Evolutionary conservation across 768 basidiomycete species (phyloP), one percentile per base, ranked within the genome.

Genomic region (Phlebiopsis gigantea): DNA sequence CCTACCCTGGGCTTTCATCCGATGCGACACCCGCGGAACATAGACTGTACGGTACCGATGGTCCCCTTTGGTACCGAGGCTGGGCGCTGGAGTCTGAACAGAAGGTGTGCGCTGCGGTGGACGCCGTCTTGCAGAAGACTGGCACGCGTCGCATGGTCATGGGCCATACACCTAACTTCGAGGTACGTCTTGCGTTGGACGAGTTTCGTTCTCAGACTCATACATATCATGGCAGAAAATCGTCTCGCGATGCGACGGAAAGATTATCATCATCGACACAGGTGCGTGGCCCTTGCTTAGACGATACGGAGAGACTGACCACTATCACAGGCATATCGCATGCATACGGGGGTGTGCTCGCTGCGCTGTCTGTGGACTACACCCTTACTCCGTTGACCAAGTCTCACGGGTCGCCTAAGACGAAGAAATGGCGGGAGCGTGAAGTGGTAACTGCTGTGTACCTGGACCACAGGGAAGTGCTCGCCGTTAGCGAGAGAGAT

Each of bases 101-200:
- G 55, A 75, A 75, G 50, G 82, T 81, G 4, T 99, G 97, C 68
- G 68, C 63, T 1, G 77, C 82, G 31, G 93, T 93, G 0, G 85
- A 90, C 57, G 71, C 75, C 24, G 87, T 95, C 17, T 72, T 91
- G 51, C 67, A 78, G 29, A 82, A 79, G 69, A 87, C 91, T 1
- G 93, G 93, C 0, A 94, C 90, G 25, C 73, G 91, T 57, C 76
- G 93, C 62, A 85, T 95, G 84, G 81, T 99, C 45, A 94, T 97
- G 93, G 96, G 96, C 0, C 97, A 98, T 69, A 98, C 97, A 0
- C 96, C 97, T 1, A 79, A 95, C 68, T 93, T 97, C 63, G 77
- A 77, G 58, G 87, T 84, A 60, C 25, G 76, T 67, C 4, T 44
- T 22, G 31, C 44, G 19, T 34, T 44, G 29, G 50, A 25, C 48